A percentile compares a stretch with the other conserved stretches of the same genome.
Conservation (phyloP, 2,329 filamentous ascomycete genomes). For the Aspergillus tanneri region DNA sequence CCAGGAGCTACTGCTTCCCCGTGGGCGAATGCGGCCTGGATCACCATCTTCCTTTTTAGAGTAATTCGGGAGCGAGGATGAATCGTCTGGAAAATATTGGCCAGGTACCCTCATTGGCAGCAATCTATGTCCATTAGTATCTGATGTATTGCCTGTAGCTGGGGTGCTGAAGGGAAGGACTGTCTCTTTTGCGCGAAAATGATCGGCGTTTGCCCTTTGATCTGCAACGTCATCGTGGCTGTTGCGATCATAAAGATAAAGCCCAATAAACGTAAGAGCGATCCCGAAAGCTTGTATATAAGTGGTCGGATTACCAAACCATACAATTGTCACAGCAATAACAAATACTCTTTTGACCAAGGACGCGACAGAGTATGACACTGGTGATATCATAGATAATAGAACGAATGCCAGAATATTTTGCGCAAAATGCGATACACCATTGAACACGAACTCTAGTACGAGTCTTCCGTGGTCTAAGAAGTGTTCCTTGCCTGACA, state of each 20-base stretch:
- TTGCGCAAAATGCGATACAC: constrained; percentile 92
- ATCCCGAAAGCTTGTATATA: constrained; percentile 81
- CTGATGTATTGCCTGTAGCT: constrained; percentile 37
- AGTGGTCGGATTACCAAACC: constrained; percentile 91
- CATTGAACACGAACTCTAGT: constrained; percentile 95
- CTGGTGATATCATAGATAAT: constrained; percentile 88
- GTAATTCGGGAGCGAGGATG: constrained; percentile 22
- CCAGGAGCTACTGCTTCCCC: constrained; percentile 40
- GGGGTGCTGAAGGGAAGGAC: constrained; percentile 64
- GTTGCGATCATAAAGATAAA: constrained; percentile 94
- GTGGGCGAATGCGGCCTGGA: constrained; percentile 42
- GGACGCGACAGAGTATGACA: constrained; percentile 94
- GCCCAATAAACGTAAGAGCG: constrained; percentile 79
- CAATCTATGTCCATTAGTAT: constrained; percentile 39
- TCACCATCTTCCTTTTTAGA: constrained; percentile 49
- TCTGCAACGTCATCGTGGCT: constrained; percentile 86
- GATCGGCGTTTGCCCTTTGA: constrained; percentile 64
- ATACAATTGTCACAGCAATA: constrained; percentile 89
- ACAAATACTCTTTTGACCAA: constrained; percentile 97
- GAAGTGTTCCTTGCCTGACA: constrained; percentile 74
- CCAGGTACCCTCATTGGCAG: constrained; percentile 26
- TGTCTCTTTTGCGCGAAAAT: constrained; percentile 62
- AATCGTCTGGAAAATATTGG: constrained; percentile 19
- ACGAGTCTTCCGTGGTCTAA: constrained; percentile 60
- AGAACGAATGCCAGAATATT: constrained; percentile 94